Percentiles rank a stretch among this genome's conserved stretches.
Evolutionary conservation across 2,329 filamentous ascomycete species (phyloP).

Genomic region (Cercospora zeae-maydis): DNA sequence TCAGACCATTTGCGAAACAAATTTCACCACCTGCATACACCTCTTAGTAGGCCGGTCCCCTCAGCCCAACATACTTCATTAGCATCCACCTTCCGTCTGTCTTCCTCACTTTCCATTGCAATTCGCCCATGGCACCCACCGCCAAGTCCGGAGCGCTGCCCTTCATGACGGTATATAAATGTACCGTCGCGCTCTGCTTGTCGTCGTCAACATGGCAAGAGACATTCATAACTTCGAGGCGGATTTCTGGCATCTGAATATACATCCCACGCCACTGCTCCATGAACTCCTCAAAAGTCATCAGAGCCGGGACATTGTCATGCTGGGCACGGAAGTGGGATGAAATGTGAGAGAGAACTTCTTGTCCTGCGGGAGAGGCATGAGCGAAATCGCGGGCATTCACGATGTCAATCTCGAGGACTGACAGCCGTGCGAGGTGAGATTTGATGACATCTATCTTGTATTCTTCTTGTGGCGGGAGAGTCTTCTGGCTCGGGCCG

Average conservation of each 20-base stretch:
- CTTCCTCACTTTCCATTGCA: constrained; percentile 5
- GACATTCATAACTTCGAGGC: constrained; percentile 1
- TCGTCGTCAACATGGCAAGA: constrained; percentile 3
- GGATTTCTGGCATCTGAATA: background rate
- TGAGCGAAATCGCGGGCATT: constrained; percentile 1
- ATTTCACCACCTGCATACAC: background rate
- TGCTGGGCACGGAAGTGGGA: constrained; percentile 1
- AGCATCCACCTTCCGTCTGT: constrained; percentile 4
- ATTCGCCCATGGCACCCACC: constrained; percentile 3
- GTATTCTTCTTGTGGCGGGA: background rate
- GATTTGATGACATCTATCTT: background rate
- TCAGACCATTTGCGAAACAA: background rate
- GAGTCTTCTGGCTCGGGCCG: background rate
- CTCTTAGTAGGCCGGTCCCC: background rate
- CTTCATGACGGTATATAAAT: background rate
- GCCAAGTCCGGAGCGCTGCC: background rate
- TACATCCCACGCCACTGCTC: background rate
- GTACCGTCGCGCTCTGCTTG: background rate
- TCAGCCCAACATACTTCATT: background rate
- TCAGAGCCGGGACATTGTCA: constrained; percentile 5
- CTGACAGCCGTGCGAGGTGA: background rate
- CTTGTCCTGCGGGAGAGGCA: background rate
- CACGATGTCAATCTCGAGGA: background rate
- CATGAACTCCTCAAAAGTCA: constrained; percentile 1
- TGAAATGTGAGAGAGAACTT: constrained; percentile 7